Percentiles rank a stretch among this genome's conserved stretches.
These are phyloP conservation scores for Austroboletus novae-zelandiae DNA, from an alignment of 1,284 basidiomycete genomes.

Conservation along the genomic window DNA sequence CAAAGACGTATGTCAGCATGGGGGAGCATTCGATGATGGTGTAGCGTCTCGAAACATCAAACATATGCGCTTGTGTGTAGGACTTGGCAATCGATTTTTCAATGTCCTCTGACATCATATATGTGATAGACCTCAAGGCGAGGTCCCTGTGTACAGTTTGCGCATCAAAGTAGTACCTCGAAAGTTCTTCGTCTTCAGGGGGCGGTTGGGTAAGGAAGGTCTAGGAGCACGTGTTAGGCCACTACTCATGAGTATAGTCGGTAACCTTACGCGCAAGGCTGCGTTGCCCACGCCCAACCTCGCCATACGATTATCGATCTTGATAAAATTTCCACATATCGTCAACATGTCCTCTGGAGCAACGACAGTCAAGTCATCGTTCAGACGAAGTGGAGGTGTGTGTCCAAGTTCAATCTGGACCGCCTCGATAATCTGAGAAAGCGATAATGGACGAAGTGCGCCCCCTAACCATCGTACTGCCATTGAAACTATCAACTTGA, in stretches of 20 bases:
- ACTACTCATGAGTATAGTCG: background rate
- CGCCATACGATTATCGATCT: slow-evolving; percentile 25
- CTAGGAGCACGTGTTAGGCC: slow-evolving; percentile 12
- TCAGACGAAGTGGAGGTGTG: slow-evolving; percentile 19
- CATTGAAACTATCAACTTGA: slow-evolving; percentile 26
- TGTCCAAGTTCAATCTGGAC: slow-evolving; percentile 30
- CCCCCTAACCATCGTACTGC: slow-evolving; percentile 26
- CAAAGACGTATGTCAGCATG: slow-evolving; percentile 32
- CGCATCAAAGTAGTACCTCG: slow-evolving; percentile 23
- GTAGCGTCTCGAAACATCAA: slow-evolving; percentile 27
- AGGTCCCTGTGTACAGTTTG: slow-evolving; percentile 27
- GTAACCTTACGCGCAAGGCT: slow-evolving; percentile 21
- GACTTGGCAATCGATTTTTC: slow-evolving; percentile 24
- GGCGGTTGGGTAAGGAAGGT: slow-evolving; percentile 24
- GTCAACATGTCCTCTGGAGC: slow-evolving; percentile 26
- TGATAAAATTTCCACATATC: slow-evolving; percentile 28
- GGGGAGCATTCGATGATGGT: slow-evolving; percentile 26
- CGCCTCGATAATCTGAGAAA: slow-evolving; percentile 29
- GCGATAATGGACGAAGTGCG: slow-evolving; percentile 28
- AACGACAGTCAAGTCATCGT: slow-evolving; percentile 27
- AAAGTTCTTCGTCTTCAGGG: slow-evolving; percentile 11
- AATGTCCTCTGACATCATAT: slow-evolving; percentile 27
- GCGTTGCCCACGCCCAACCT: slow-evolving; percentile 25
- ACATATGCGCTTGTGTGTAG: slow-evolving; percentile 26
- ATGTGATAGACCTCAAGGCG: slow-evolving; percentile 30